These are phyloP conservation scores for Hypoxylon rubiginosum DNA, from an alignment of 2,329 filamentous ascomycete genomes.

Conservation along the genomic window DNA sequence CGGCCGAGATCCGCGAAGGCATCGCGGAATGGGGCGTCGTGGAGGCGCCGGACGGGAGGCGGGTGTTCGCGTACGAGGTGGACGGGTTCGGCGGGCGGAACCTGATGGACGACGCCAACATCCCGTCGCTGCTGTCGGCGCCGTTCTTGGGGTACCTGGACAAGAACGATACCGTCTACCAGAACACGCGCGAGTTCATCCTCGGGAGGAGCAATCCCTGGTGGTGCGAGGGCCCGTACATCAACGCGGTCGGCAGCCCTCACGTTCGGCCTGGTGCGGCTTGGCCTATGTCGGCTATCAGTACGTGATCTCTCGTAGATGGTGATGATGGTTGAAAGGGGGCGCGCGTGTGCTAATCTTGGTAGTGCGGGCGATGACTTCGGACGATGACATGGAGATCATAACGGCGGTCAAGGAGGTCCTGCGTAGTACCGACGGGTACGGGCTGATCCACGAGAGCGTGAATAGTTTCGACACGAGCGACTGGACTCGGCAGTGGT, in stretches of 20 bases:
- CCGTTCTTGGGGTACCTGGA: conserved; percentile 74
- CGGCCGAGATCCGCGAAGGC: conserved; percentile 73
- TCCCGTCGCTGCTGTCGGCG: conserved; percentile 74
- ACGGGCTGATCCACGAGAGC: conserved; percentile 86
- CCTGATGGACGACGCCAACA: conserved; percentile 80
- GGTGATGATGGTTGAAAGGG: no score
- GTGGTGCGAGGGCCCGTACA: conserved; percentile 74
- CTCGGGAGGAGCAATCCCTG: conserved; percentile 84
- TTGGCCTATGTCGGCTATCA: conserved; percentile 69
- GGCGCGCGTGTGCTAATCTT: background rate
- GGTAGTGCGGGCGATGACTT: conserved; percentile 65
- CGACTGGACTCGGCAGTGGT: conserved; percentile 62
- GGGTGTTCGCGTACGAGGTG: conserved; percentile 83
- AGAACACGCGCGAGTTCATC: conserved; percentile 84
- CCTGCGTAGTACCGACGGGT: conserved; percentile 77
- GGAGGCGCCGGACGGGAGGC: conserved; percentile 43
- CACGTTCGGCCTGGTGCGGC: conserved; percentile 72
- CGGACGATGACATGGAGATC: conserved; percentile 82
- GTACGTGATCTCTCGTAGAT: conserved; percentile 16
- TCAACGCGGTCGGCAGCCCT: conserved; percentile 79
- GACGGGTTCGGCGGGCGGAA: conserved; percentile 78
- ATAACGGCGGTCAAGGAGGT: conserved; percentile 70
- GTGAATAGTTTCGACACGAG: conserved; percentile 73
- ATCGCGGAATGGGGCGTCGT: conserved; percentile 81
- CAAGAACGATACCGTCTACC: conserved; percentile 74